Percentiles rank a stretch among this genome's conserved stretches.
phyloP scores from a whole-genome alignment of 2,329 filamentous ascomycete genomes.

The Aspergillus eucalypticola region DNA sequence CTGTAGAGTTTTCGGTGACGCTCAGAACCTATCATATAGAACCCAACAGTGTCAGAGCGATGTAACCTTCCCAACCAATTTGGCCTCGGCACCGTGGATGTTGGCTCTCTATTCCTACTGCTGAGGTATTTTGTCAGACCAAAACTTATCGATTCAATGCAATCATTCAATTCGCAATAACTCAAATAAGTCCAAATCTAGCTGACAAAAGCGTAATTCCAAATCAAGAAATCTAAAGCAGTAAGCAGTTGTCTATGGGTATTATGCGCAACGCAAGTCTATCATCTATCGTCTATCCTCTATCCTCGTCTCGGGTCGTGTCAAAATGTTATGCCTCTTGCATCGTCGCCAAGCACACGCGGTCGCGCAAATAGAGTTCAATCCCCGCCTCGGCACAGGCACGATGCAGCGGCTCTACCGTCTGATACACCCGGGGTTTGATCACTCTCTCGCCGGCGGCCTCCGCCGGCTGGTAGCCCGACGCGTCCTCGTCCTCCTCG shows the following conservation, averaged over 20 bases:
- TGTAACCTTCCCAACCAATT: too few species aligned
- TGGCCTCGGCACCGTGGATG: too few species aligned
- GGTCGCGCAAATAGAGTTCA: constrained; percentile 28
- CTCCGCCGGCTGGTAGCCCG: constrained; percentile 13
- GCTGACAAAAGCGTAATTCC: neutral
- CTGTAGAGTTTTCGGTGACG: too few species aligned
- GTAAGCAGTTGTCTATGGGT: neutral
- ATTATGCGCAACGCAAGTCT: neutral
- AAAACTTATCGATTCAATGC: too few species aligned
- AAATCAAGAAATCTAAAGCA: neutral
- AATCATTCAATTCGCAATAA: too few species aligned
- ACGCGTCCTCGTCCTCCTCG: constrained; percentile 25
- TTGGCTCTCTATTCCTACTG: too few species aligned
- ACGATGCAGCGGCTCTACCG: constrained; percentile 23
- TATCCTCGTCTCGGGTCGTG: neutral
- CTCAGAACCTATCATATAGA: too few species aligned
- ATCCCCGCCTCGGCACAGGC: constrained; percentile 25
- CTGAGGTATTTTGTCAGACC: too few species aligned
- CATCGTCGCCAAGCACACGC: constrained; percentile 23
- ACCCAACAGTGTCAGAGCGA: too few species aligned
- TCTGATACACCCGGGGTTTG: constrained; percentile 27
- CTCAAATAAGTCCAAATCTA: neutral
- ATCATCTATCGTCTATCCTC: neutral
- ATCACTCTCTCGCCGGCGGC: constrained; percentile 17
- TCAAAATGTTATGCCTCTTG: constrained; percentile 1